Conservation (phyloP, 78 protist genomes). For the Bigelowiella natans region DNA sequence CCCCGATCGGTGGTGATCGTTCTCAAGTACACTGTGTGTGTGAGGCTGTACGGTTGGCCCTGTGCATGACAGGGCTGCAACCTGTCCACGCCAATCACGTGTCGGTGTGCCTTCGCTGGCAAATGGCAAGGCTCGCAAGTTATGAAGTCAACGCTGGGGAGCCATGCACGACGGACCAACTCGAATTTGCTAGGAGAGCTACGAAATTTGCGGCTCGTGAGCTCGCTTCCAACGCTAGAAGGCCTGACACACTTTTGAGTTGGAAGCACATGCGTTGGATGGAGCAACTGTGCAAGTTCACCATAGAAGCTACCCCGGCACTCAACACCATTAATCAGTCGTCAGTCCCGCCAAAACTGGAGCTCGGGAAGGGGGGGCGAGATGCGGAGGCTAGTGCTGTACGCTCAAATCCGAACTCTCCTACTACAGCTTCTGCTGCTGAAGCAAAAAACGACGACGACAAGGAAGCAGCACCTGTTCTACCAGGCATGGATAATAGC, state of each 20-base stretch:
- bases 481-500: no score
- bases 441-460: no score
- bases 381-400: no score
- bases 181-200: not conserved
- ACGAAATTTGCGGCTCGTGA: not conserved
- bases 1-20: not conserved
- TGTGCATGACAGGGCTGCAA: not conserved
- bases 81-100: not conserved
- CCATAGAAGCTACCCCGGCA: no score
- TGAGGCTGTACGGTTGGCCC: not conserved
- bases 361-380: no score
- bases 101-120: not conserved
- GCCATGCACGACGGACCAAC: not conserved
- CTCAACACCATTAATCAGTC: no score
- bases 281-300: not conserved
- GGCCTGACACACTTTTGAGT: not conserved
- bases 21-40: not conserved
- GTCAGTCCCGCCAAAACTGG: no score
- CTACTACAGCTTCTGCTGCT: no score
- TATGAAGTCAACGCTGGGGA: not conserved
- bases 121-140: not conserved
- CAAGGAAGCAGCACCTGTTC: no score
- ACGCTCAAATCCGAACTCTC: no score
- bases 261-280: not conserved
- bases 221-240: not conserved